A percentile compares a stretch with the other conserved stretches of the same genome.
These are phyloP conservation scores for Amanita inopinata DNA, from an alignment of 768 basidiomycete genomes.

Conservation along the genomic window DNA sequence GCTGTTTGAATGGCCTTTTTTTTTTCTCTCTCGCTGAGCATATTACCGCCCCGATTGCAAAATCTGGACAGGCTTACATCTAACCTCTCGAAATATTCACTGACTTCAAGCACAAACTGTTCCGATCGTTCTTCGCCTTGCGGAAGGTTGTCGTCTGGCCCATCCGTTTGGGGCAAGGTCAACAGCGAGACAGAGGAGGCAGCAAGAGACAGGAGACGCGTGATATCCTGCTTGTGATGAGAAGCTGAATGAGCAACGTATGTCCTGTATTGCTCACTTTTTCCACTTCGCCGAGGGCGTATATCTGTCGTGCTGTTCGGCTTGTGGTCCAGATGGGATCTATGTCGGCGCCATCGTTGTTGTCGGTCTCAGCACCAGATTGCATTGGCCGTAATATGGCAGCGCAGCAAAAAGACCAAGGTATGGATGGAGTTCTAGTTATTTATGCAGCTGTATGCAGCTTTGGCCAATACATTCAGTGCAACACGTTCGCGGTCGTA, in stretches of 20 bases:
- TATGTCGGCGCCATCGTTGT: slow-evolving; percentile 31
- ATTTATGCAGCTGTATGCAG: not conserved
- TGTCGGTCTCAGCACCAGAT: slow-evolving; percentile 22
- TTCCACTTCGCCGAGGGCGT: slow-evolving; percentile 71
- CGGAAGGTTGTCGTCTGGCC: slow-evolving; percentile 54
- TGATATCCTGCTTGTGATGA: slow-evolving; percentile 50
- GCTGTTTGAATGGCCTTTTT: slow-evolving; percentile 62
- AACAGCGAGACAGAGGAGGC: slow-evolving; percentile 73
- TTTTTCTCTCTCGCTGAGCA: not conserved
- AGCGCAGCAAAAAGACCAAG: too few relatives aligned
- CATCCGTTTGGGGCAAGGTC: slow-evolving; percentile 77
- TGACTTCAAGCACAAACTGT: slow-evolving; percentile 76
- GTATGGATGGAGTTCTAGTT: too few relatives aligned
- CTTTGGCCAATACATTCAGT: not conserved
- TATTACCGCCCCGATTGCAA: too few relatives aligned
- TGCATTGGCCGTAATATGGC: too few relatives aligned
- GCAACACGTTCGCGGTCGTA: not conserved
- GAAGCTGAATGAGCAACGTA: not conserved
- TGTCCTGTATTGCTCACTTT: slow-evolving; percentile 39
- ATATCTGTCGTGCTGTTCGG: slow-evolving; percentile 73
- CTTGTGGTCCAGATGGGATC: slow-evolving; percentile 80
- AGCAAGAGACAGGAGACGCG: slow-evolving; percentile 62
- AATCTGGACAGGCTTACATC: slow-evolving; percentile 41
- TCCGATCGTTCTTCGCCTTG: slow-evolving; percentile 79
- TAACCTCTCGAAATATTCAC: slow-evolving; percentile 77